Evolutionary conservation across 495 filamentous ascomycete genomes (phyloP).

Genomic region (Staphylotrichum tortipilum): DNA sequence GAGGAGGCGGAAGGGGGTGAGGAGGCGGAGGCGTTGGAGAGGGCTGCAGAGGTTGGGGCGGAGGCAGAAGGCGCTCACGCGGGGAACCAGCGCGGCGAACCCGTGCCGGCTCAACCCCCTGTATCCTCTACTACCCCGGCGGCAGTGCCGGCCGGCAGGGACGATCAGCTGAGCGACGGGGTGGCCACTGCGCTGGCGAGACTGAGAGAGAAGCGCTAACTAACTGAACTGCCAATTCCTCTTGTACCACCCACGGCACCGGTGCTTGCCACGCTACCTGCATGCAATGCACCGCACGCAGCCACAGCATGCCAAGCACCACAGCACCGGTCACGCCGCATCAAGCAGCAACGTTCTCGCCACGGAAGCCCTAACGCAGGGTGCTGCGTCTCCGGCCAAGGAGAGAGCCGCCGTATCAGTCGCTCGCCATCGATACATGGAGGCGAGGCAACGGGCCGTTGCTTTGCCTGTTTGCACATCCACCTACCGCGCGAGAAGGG

Average conservation of each 20-base stretch:
- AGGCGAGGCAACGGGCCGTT: neutral
- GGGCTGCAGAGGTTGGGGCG: slow-evolving; percentile 37
- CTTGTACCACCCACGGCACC: too few species aligned
- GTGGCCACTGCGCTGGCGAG: slow-evolving; percentile 46
- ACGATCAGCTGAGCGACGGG: slow-evolving; percentile 41
- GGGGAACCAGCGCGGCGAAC: too few species aligned
- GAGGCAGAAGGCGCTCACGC: slow-evolving; percentile 9
- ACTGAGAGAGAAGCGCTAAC: slow-evolving; percentile 38
- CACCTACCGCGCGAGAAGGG: neutral
- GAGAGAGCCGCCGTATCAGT: slow-evolving; percentile 1
- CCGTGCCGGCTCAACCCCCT: too few species aligned
- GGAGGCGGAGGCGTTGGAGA: slow-evolving; percentile 43
- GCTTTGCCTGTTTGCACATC: neutral
- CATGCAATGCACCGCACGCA: neutral
- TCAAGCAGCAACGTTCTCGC: neutral
- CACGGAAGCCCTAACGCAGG: neutral
- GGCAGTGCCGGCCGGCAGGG: slow-evolving; percentile 4
- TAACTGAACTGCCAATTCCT: too few species aligned
- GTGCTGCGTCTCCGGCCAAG: neutral
- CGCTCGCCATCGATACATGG: neutral
- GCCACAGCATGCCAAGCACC: neutral
- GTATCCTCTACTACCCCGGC: slow-evolving; percentile 6
- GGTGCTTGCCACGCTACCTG: neutral
- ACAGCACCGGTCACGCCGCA: neutral
- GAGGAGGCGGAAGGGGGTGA: slow-evolving; percentile 23